Base-by-base conservation (phyloP, 768 basidiomycete genomes). In the Tulasnella sp. region DNA sequence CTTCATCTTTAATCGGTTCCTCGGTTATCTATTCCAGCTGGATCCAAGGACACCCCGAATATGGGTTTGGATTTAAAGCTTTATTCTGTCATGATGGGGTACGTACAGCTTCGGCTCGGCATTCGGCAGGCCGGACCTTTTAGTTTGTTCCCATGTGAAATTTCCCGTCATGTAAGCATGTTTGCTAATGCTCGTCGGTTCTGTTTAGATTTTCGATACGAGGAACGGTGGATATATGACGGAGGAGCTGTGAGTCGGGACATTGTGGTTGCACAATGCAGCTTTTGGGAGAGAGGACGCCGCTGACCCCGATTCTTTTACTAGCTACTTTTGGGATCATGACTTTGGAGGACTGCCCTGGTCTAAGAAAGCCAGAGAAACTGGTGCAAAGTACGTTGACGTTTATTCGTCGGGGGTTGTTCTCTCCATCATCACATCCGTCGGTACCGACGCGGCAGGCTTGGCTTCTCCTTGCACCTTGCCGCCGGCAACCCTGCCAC, bases 41-140 rank as follows among this genome's bases (percentile, higher is more conserved):
- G 94, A 96, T 97, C 74, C 93, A 97, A 83, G 94, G 95, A 0
- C 93, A 97, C 81, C 93, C 93, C 12, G 94, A 97, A 79, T 93
- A 86, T 78, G 90, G 88, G 3, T 94, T 95, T 81, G 87, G 88
- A 29, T 97, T 99, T 86, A 97, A 96, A 84, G 94, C 94, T 4
- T 86, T 98, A 58, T 88, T 96, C 15, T 91, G 90, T 79, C 97
- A 99, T 80, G 97, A 99, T 81, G 97, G 97, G 11, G 93, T 95
- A 81, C 68, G 84, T 83, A 45, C 77, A 77, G 72, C 74, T 52
- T 40, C 22, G 42, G 0, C 11, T 14, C 76, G 69, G 45, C 78
- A 71, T 68, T 34, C 67, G 19, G 25, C 19, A 19, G 19, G 67
- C 67, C 49, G 49, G 49, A 49, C n/a, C 49, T 9, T 2, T 12